Percentiles rank a stretch among this genome's conserved stretches.
phyloP scores from a whole-genome alignment of 768 basidiomycete genomes.

The Xanthoconium purpureum region DNA sequence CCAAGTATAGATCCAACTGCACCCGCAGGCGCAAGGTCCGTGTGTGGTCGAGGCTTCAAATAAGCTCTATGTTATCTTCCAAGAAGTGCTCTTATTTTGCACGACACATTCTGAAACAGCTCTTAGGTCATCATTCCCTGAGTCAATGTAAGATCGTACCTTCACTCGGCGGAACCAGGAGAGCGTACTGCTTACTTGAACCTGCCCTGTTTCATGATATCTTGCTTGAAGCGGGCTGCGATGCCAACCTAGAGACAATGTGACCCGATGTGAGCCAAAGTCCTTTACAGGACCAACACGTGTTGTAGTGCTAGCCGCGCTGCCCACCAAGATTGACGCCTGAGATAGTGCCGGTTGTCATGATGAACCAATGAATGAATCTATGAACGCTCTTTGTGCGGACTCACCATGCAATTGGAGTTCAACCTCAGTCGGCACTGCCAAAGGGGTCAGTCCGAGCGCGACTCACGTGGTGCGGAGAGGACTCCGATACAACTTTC shows the following conservation, averaged over 20 bases:
- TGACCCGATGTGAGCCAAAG: not conserved
- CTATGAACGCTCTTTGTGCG: constrained; percentile 11
- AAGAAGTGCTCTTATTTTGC: too few species aligned
- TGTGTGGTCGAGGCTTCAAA: not conserved
- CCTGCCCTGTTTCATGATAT: constrained; percentile 3
- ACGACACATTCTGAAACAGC: not conserved
- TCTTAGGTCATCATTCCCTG: not conserved
- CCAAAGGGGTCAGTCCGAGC: too few species aligned
- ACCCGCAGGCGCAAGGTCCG: not conserved
- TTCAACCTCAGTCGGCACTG: too few species aligned
- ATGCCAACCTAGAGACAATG: constrained; percentile 2
- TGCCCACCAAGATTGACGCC: constrained; percentile 15
- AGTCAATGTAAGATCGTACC: not conserved
- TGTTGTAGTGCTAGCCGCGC: not conserved
- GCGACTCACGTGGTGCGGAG: not conserved
- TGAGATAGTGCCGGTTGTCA: constrained; percentile 7
- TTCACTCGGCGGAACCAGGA: constrained; percentile 1
- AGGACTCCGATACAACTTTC: not conserved
- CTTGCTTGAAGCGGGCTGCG: not conserved
- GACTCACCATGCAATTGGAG: not conserved
- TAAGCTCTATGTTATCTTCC: not conserved
- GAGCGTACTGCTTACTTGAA: not conserved
- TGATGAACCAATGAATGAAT: constrained; percentile 1
- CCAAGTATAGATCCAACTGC: not conserved
- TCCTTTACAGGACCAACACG: not conserved